These are phyloP conservation scores for Phytopythium chamaehyphon DNA, from an alignment of 352 stramenopile species.

Conservation along the genomic window DNA sequence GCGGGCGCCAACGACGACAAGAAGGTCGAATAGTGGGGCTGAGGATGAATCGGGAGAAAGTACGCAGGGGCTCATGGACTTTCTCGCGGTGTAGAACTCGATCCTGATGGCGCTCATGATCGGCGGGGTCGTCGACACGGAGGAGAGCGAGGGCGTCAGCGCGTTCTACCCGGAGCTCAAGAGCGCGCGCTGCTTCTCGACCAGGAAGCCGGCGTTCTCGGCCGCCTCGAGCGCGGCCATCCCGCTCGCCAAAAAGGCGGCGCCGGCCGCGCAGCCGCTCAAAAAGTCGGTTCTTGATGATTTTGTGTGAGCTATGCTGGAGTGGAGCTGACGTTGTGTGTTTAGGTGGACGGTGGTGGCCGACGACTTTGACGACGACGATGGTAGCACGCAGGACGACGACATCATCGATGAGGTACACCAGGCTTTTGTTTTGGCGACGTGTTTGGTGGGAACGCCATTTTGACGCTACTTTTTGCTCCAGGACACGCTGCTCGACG, in stretches of 20 bases:
- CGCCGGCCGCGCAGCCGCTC: conserved; percentile 19
- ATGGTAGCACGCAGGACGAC: conserved; percentile 35
- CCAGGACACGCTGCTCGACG: conserved; percentile 71
- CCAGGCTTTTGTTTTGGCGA: too few relatives aligned
- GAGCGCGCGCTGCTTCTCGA: conserved; percentile 38
- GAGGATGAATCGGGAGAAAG: conserved; percentile 3
- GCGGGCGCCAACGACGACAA: conserved; percentile 50
- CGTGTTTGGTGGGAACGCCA: too few relatives aligned
- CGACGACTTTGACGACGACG: conserved; percentile 57
- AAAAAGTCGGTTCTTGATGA: conserved; percentile 31
- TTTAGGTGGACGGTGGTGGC: conserved; percentile 60
- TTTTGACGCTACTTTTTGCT: too few relatives aligned
- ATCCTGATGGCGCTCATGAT: conserved; percentile 82
- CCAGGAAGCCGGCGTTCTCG: conserved; percentile 61
- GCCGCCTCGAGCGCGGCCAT: conserved; percentile 41
- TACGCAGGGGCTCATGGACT: not conserved
- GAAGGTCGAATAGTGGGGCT: conserved; percentile 33
- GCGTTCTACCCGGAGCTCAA: conserved; percentile 41
- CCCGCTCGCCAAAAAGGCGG: conserved; percentile 39
- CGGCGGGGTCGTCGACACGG: conserved; percentile 61
- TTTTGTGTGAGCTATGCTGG: too few relatives aligned
- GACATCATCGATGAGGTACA: conserved; percentile 77
- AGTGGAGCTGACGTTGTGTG: too few relatives aligned
- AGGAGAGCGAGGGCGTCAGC: conserved; percentile 27
- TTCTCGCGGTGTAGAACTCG: conserved; percentile 25